Conservation (phyloP, 768 basidiomycete genomes). For the Kwoniella mangroviensis region DNA sequence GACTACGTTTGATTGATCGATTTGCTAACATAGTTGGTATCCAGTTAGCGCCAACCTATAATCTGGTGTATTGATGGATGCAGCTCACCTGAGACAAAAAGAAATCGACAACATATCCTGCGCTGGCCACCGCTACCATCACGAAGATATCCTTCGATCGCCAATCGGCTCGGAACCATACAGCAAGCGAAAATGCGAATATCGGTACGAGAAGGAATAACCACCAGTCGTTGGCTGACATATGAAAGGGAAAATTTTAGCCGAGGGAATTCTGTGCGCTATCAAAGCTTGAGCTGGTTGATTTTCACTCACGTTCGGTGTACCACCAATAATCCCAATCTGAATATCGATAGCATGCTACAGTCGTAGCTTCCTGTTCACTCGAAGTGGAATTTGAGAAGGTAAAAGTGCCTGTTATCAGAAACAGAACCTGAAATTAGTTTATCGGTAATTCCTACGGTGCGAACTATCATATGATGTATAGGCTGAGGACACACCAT, state of each 20-base stretch:
- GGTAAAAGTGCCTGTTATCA: slow-evolving; percentile 43
- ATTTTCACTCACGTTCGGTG: slow-evolving; percentile 23
- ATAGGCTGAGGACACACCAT: slow-evolving; percentile 30
- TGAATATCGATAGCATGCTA: slow-evolving; percentile 44
- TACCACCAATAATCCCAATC: slow-evolving; percentile 45
- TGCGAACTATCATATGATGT: too few species aligned
- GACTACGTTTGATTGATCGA: slow-evolving; percentile 40
- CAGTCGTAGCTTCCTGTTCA: slow-evolving; percentile 25
- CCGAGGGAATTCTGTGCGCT: not conserved
- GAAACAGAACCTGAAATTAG: not conserved
- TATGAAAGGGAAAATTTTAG: not conserved
- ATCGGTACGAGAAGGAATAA: slow-evolving; percentile 46
- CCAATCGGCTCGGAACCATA: slow-evolving; percentile 50
- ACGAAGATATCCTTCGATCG: slow-evolving; percentile 45
- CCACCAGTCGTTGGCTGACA: slow-evolving; percentile 38
- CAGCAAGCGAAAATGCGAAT: slow-evolving; percentile 43
- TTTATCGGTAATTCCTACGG: too few species aligned
- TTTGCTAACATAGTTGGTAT: slow-evolving; percentile 17
- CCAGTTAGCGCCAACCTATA: not conserved
- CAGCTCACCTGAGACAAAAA: slow-evolving; percentile 26
- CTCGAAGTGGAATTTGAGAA: slow-evolving; percentile 44
- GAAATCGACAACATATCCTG: slow-evolving; percentile 45
- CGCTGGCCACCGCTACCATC: slow-evolving; percentile 40
- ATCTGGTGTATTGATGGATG: not conserved
- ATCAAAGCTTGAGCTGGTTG: too few species aligned